These are phyloP conservation scores for Terfezia claveryi DNA, from an alignment of 495 filamentous ascomycete species.

Conservation along the genomic window DNA sequence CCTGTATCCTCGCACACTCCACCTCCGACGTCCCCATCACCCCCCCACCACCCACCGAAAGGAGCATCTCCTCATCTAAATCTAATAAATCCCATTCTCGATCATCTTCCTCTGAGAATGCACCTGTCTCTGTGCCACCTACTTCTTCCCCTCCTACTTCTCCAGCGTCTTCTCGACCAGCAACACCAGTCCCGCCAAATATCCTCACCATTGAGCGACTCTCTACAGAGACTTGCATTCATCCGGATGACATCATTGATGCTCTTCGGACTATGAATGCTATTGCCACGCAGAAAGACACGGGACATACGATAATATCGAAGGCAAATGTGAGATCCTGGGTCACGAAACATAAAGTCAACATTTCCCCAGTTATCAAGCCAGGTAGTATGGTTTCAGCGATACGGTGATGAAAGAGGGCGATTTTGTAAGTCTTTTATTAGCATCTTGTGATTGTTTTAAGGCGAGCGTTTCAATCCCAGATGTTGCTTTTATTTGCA, in stretches of 20 bases:
- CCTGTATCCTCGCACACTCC: slow-evolving; percentile 4
- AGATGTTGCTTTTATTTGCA: too few relatives aligned
- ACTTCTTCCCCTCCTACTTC: neutral
- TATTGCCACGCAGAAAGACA: neutral
- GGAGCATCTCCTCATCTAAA: too few relatives aligned
- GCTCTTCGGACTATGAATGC: slow-evolving; percentile 12
- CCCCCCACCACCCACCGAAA: too few relatives aligned
- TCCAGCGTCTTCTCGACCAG: neutral
- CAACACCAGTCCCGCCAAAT: neutral
- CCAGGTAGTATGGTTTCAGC: neutral
- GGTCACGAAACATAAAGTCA: neutral
- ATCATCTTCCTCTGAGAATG: neutral
- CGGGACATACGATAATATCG: neutral
- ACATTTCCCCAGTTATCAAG: neutral
- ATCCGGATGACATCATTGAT: slow-evolving; percentile 12
- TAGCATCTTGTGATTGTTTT: too few relatives aligned
- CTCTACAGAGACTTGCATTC: slow-evolving; percentile 14
- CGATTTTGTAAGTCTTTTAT: too few relatives aligned
- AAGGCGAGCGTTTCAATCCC: too few relatives aligned
- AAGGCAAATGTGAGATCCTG: neutral
- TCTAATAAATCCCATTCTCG: too few relatives aligned
- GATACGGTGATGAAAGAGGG: neutral
- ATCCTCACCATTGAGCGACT: slow-evolving; percentile 9
- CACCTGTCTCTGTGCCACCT: neutral
- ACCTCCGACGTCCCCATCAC: neutral